Conservation (phyloP, 169 alveolate species). For the Plasmodium gallinaceum region DNA sequence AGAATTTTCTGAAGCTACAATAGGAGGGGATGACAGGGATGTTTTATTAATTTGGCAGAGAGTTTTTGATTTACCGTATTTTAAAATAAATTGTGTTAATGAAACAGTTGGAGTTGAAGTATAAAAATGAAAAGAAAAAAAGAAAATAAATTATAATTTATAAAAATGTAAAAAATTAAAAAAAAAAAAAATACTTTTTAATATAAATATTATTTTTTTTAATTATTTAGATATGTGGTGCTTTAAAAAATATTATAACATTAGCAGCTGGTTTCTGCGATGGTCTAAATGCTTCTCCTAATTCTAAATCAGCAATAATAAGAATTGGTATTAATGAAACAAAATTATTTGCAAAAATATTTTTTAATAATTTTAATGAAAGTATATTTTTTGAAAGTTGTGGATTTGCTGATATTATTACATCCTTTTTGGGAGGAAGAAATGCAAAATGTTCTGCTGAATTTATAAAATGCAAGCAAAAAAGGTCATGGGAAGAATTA, state of each 20-base stretch:
- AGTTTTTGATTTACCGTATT: conserved; percentile 92
- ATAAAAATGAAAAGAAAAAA: conserved; percentile 8
- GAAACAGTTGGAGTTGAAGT: conserved; percentile 93
- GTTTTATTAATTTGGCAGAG: conserved; percentile 88
- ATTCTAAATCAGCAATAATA: conserved; percentile 95
- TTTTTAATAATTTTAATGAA: conserved; percentile 82
- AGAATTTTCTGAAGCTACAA: conserved; percentile 94
- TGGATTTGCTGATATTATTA: conserved; percentile 94
- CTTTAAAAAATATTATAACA: conserved; percentile 94
- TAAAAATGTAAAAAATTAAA: background rate
- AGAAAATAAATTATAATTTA: background rate
- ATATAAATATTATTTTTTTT: background rate
- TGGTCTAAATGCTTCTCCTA: conserved; percentile 93
- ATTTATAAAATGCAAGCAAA: conserved; percentile 88
- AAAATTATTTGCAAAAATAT: conserved; percentile 81
- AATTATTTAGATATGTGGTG: conserved; percentile 90
- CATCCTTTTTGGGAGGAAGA: conserved; percentile 94
- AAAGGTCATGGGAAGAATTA: conserved; percentile 90
- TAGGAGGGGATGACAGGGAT: conserved; percentile 90
- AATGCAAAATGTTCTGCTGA: conserved; percentile 94
- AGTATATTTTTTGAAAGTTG: conserved; percentile 92
- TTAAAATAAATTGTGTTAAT: conserved; percentile 90
- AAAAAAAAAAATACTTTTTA: background rate
- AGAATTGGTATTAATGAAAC: conserved; percentile 93
- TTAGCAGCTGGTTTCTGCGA: conserved; percentile 95